Conservation (phyloP, 1,284 basidiomycete species). For the Pseudozyma flocculosa region DNA sequence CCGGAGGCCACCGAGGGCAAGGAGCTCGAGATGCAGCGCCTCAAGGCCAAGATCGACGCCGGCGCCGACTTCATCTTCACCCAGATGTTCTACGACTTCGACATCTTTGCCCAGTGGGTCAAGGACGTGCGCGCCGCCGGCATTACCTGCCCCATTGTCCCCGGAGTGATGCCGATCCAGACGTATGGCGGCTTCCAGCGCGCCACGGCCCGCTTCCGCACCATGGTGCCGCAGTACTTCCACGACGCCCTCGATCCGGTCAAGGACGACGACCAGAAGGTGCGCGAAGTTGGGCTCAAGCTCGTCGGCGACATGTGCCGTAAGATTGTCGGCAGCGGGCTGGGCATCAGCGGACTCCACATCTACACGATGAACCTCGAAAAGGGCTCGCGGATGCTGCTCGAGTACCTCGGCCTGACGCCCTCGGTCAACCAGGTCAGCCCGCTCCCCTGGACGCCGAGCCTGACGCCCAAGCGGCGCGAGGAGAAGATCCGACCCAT, state of each 20-base stretch:
- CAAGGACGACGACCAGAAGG: conserved; percentile 65
- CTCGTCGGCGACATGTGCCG: conserved; percentile 57
- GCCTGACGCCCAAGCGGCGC: conserved; percentile 53
- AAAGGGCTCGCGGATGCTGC: conserved; percentile 55
- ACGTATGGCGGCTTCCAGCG: conserved; percentile 96
- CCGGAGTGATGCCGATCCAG: conserved; percentile 95
- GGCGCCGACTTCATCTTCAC: conserved; percentile 90
- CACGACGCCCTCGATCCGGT: conserved; percentile 81
- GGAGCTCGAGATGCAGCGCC: conserved; percentile 72
- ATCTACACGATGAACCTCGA: conserved; percentile 59
- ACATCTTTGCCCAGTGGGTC: conserved; percentile 82
- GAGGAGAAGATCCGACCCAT: conserved; percentile 57
- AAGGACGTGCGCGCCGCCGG: conserved; percentile 64
- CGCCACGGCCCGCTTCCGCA: conserved; percentile 84
- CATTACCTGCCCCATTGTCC: conserved; percentile 90
- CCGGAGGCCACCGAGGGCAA: conserved; percentile 57
- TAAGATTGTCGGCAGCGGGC: conserved; percentile 44
- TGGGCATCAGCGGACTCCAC: conserved; percentile 54
- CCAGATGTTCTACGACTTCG: conserved; percentile 91
- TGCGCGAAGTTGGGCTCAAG: conserved; percentile 41
- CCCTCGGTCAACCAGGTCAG: conserved; percentile 52
- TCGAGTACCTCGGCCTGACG: conserved; percentile 54
- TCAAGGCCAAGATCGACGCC: conserved; percentile 83
- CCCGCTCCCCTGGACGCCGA: conserved; percentile 55
- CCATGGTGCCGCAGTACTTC: conserved; percentile 76